Conservation (phyloP, 768 basidiomycete genomes). For the Phlebiopsis flavidoalba region DNA sequence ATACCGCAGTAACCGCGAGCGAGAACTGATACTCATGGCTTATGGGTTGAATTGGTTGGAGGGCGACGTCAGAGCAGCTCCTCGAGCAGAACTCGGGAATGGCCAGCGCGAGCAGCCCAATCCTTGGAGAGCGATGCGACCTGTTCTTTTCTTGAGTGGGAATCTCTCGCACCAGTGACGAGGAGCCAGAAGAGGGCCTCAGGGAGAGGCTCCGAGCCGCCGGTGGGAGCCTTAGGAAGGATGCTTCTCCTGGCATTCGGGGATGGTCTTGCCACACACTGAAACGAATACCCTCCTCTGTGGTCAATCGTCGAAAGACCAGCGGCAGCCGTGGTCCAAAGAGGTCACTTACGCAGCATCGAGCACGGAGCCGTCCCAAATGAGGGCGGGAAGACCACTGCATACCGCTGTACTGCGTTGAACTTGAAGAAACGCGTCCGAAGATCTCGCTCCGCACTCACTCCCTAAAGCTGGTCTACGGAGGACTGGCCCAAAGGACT, state of each 20-base stretch:
- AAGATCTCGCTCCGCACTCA: constrained; percentile 27
- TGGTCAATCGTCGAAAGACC: constrained; percentile 1
- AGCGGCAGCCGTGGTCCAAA: constrained; percentile 5
- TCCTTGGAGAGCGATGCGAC: constrained; percentile 82
- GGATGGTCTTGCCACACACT: constrained; percentile 94
- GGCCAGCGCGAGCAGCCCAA: constrained; percentile 89
- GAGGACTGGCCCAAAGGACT: constrained; percentile 88
- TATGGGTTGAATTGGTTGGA: constrained; percentile 95
- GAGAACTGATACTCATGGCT: constrained; percentile 98
- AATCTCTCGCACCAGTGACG: constrained; percentile 92
- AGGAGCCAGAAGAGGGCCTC: constrained; percentile 96
- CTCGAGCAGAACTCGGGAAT: constrained; percentile 95
- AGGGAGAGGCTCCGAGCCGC: constrained; percentile 86
- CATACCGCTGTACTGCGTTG: constrained; percentile 58
- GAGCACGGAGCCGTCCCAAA: constrained; percentile 98
- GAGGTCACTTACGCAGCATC: constrained; percentile 64
- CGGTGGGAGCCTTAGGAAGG: constrained; percentile 83
- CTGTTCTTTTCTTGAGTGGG: constrained; percentile 59
- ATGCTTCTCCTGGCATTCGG: constrained; percentile 80
- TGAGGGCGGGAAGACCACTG: constrained; percentile 86
- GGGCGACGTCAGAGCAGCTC: constrained; percentile 94
- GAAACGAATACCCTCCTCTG: constrained; percentile 97
- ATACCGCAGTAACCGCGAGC: constrained; percentile 88
- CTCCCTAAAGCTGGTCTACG: constrained; percentile 92
- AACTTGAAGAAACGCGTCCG: not conserved